These are phyloP conservation scores for Globisporangium takayamanum DNA, from an alignment of 352 stramenopile genomes.

Conservation along the genomic window DNA sequence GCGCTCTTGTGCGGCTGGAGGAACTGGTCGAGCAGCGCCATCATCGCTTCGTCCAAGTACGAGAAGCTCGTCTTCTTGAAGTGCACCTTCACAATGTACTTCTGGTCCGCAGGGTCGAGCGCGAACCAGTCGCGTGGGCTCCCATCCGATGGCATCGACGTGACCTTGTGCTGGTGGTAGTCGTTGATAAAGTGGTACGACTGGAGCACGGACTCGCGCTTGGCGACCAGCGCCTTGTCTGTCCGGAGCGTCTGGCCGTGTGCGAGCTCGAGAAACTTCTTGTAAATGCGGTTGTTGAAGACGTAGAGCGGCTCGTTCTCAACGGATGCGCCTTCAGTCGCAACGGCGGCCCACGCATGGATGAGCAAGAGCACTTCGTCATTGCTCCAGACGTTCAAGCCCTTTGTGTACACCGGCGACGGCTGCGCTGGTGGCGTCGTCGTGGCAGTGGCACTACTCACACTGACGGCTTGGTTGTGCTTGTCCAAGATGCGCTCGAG, in stretches of 20 bases:
- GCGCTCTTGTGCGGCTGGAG: constrained; percentile 2
- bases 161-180: constrained; percentile 7
- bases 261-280: constrained; percentile 11
- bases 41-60: constrained; percentile 7
- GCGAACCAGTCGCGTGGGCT: constrained; percentile 10
- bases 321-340: not conserved
- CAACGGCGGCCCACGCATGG: constrained; percentile 2
- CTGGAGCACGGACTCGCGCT: constrained; percentile 12
- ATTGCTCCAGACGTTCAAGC: constrained; percentile 12
- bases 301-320: constrained; percentile 11
- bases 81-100: constrained; percentile 11
- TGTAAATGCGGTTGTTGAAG: constrained; percentile 13
- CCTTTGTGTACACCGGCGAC: constrained; percentile 4
- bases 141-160: not conserved
- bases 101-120: constrained; percentile 4
- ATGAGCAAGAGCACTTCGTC: constrained; percentile 9
- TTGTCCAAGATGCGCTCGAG: constrained; percentile 4
- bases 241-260: constrained; percentile 4
- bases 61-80: constrained; percentile 15
- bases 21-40: constrained; percentile 8
- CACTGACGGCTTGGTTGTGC: not conserved
- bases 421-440: constrained; percentile 1
- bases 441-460: not conserved
- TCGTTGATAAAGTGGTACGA: constrained; percentile 15
- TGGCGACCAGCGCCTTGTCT: constrained; percentile 11